Evolutionary conservation across 257 asterid genomes (phyloP), one percentile per base, ranked within the genome.

Genomic region (Lycium ferocissimum): DNA sequence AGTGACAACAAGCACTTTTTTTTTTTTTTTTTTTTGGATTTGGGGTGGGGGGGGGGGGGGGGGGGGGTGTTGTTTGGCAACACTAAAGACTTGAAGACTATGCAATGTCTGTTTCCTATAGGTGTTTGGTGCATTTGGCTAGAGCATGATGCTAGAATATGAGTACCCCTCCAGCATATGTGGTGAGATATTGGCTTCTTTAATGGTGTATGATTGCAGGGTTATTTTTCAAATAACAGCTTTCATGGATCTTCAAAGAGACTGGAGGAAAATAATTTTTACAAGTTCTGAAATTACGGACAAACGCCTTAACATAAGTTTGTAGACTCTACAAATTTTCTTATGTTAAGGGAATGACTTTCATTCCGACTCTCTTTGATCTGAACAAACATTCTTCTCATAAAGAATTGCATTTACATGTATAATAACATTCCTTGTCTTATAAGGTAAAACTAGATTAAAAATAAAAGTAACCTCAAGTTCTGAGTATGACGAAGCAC

Each of bases 401-500:
- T 45, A 72, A 9, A 45, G 11, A 72, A 72, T 10, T 35, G 47
- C 6, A 38, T 53, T 35, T 37, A 54, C 58, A 15, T 43, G 57
- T 63, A 6, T 9, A 35, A 14, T 38, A 18, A 5, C 3, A 67
- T 40, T 5, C 11, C 47, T 45, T 49, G 37, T 20, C 45, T 73
- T 38, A 22, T 9, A 9, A 47, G 13, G n/a, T 81, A 33, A n/a
- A 56, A 45, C n/a, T 35, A 80, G 65, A 37, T 15, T 63, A 53
- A 43, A 63, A 73, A 70, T 72, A 79, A 66, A 84, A 26, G 91
- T 88, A 85, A 94, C 98, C 92, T 97, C 95, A 79, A 97, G 95
- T 89, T 97, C 98, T 76, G 99, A 95, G 90, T 94, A 95, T 56
- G 99, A 95, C 89, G 65, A 85, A 17, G 89, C 94, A 57, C 76